Evolutionary conservation across 1,284 basidiomycete genomes (phyloP).

Genomic region (Mycosarcoma maydis): DNA sequence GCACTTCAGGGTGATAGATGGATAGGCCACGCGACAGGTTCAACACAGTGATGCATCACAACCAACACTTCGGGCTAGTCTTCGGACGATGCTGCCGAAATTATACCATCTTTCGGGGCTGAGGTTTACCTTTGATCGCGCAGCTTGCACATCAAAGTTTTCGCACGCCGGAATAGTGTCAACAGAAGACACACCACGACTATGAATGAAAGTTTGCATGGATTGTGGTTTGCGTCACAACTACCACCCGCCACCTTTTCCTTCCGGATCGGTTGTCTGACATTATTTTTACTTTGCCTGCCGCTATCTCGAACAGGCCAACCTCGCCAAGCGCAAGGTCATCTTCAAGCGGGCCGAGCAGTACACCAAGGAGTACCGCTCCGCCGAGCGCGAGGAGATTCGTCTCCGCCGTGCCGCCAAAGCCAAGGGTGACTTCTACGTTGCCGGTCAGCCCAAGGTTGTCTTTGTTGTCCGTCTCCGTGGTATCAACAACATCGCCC

Average conservation of each 20-base stretch:
- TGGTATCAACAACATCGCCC: constrained; percentile 99
- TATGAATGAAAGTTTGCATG: background rate
- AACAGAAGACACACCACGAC: no score
- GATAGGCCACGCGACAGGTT: constrained; percentile 13
- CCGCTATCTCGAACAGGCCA: constrained; percentile 72
- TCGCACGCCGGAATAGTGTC: no score
- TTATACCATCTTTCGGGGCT: constrained; percentile 68
- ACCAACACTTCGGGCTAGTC: constrained; percentile 62
- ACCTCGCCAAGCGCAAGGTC: constrained; percentile 90
- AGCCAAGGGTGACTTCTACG: constrained; percentile 93
- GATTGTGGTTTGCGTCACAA: background rate
- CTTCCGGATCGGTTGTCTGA: constrained; percentile 11
- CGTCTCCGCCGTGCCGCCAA: constrained; percentile 93
- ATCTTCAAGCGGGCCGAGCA: constrained; percentile 99
- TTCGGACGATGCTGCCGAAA: constrained; percentile 63
- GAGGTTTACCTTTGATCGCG: constrained; percentile 42
- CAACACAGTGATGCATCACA: constrained; percentile 60
- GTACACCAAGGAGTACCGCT: constrained; percentile 96
- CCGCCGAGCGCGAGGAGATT: constrained; percentile 95
- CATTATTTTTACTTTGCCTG: constrained; percentile 11
- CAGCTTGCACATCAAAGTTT: background rate
- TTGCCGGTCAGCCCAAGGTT: constrained; percentile 94
- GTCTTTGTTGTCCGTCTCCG: constrained; percentile 91
- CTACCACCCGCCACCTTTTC: background rate
- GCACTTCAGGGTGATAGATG: background rate